Conservation (phyloP, 805 yeast species). For the Hanseniaspora hatyaiensis region DNA sequence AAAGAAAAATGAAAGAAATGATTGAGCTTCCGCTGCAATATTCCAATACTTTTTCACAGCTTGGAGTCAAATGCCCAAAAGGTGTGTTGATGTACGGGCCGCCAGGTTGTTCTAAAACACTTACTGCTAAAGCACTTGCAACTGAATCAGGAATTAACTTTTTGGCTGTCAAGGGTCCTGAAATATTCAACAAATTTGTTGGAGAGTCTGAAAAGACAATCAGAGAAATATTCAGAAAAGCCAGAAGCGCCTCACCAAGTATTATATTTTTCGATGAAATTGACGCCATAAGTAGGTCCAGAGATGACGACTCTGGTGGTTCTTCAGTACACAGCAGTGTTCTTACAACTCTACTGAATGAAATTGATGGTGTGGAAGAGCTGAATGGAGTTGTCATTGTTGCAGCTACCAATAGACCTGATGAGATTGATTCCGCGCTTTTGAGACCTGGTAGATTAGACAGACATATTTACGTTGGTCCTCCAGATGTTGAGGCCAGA, state of each 20-base stretch:
- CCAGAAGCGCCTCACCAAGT: slow-evolving; percentile 89
- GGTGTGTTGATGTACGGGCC: slow-evolving; percentile 94
- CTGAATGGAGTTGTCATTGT: slow-evolving; percentile 84
- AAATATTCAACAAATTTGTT: slow-evolving; percentile 83
- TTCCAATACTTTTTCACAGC: slow-evolving; percentile 55
- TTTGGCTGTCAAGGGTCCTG: slow-evolving; percentile 94
- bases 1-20: slow-evolving; percentile 72
- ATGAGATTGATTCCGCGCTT: slow-evolving; percentile 82
- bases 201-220: slow-evolving; percentile 91
- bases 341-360: slow-evolving; percentile 79
- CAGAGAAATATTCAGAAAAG: slow-evolving; percentile 86
- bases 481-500: slow-evolving; percentile 78
- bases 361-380: slow-evolving; percentile 95
- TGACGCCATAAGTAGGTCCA: slow-evolving; percentile 76
- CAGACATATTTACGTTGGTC: slow-evolving; percentile 82
- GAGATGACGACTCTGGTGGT: slow-evolving; percentile 47
- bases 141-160: slow-evolving; percentile 91
- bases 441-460: slow-evolving; percentile 93
- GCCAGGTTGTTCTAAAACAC: slow-evolving; percentile 93
- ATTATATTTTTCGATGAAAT: slow-evolving; percentile 93
- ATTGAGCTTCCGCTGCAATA: slow-evolving; percentile 85
- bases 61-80: slow-evolving; percentile 84
- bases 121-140: slow-evolving; percentile 90
- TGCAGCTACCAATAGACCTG: slow-evolving; percentile 95
- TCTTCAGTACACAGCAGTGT: slow-evolving; percentile 74